A percentile compares a stretch with the other conserved stretches of the same genome.
Evolutionary conservation across 2,329 filamentous ascomycete genomes (phyloP).

Genomic region (Beauveria scarabaeidicola): DNA sequence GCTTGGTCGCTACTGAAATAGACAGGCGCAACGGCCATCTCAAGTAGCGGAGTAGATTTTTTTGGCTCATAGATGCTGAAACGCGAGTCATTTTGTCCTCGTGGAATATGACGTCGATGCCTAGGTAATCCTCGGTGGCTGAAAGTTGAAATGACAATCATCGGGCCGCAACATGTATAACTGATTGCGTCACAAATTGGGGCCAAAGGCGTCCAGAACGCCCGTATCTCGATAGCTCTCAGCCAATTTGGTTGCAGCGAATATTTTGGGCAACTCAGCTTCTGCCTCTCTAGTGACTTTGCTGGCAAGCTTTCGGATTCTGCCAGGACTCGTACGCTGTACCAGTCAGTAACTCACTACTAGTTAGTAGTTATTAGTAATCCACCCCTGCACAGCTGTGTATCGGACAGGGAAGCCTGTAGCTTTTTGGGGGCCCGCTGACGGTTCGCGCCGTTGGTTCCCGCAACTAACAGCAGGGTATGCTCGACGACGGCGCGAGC

Average conservation of each 20-base stretch:
- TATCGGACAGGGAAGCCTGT: background rate
- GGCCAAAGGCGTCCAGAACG: background rate
- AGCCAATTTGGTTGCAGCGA: background rate
- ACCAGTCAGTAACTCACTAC: too few relatives aligned
- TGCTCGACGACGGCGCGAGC: constrained; percentile 1
- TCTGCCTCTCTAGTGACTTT: background rate
- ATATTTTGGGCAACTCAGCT: background rate
- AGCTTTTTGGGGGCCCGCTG: background rate
- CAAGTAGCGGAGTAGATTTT: background rate
- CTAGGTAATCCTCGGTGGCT: background rate
- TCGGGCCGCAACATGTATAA: background rate
- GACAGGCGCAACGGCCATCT: background rate
- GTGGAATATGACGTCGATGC: background rate
- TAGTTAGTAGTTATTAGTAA: too few relatives aligned
- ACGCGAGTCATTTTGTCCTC: background rate
- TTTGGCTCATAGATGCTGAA: background rate
- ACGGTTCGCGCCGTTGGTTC: constrained; percentile 11
- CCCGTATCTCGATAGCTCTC: background rate
- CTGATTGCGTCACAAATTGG: background rate
- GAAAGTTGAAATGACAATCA: background rate
- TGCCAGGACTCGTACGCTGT: background rate
- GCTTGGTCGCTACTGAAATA: background rate
- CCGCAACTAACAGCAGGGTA: constrained; percentile 5
- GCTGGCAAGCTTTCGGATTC: background rate
- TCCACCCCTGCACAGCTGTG: constrained; percentile 5